phyloP scores from a whole-genome alignment of 257 asterid species.

The Jacaranda copaia region DNA sequence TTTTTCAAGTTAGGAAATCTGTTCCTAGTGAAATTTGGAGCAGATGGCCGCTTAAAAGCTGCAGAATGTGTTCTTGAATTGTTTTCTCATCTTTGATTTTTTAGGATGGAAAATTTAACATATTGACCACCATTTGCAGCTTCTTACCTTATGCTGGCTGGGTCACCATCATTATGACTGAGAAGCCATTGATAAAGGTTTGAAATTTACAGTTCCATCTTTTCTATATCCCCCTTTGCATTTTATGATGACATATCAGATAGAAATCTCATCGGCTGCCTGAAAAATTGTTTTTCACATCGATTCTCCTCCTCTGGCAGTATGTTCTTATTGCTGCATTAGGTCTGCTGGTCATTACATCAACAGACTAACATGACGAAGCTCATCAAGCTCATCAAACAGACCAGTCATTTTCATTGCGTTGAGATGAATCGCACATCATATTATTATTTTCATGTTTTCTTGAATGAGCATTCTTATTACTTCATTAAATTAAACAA shows the following conservation, averaged over 20 bases:
- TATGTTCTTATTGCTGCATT: constrained; percentile 58
- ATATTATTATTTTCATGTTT: not conserved
- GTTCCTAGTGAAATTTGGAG: not conserved
- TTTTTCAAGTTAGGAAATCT: too few species aligned
- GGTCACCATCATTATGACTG: constrained; percentile 77
- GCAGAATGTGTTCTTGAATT: not conserved
- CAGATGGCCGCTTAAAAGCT: not conserved
- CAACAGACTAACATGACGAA: constrained; percentile 53
- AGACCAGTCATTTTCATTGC: not conserved
- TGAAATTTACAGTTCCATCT: constrained; percentile 6
- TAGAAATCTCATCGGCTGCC: not conserved
- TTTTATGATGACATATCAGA: not conserved
- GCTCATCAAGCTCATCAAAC: constrained; percentile 17
- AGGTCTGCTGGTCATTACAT: constrained; percentile 58
- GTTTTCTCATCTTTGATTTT: not conserved
- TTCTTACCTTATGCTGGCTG: constrained; percentile 76
- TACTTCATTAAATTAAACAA: not conserved
- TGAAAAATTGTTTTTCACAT: constrained; percentile 6
- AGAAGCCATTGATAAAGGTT: constrained; percentile 74
- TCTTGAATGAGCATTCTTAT: too few species aligned
- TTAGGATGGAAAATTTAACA: not conserved
- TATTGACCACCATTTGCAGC: constrained; percentile 46
- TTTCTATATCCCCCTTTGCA: not conserved
- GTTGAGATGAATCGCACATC: not conserved
- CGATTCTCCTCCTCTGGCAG: constrained; percentile 44